These are phyloP conservation scores for Erythrobasidium hasegawianum DNA, from an alignment of 1,284 basidiomycete species.

Conservation along the genomic window DNA sequence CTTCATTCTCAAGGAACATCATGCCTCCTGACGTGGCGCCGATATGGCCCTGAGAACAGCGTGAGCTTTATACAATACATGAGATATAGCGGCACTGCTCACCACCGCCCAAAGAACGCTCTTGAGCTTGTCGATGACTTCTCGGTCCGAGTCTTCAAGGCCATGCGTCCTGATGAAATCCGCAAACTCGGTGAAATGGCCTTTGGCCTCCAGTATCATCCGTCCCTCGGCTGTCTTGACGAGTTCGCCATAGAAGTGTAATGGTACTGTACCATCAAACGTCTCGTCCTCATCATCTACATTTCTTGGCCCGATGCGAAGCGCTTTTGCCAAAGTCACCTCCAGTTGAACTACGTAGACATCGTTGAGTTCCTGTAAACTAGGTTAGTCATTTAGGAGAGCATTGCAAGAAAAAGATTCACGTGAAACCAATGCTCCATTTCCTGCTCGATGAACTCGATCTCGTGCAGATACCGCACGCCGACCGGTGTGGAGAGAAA, in stretches of 20 bases:
- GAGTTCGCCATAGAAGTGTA: slow-evolving; percentile 97
- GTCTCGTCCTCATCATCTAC: background rate
- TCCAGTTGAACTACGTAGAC: slow-evolving; percentile 84
- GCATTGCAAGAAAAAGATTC: slow-evolving; percentile 44
- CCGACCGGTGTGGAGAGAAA: slow-evolving; percentile 93
- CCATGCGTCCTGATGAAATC: slow-evolving; percentile 80
- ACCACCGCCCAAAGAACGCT: slow-evolving; percentile 96
- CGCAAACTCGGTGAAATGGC: slow-evolving; percentile 86
- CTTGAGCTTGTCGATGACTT: slow-evolving; percentile 82
- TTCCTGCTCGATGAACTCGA: slow-evolving; percentile 87
- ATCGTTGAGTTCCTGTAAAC: slow-evolving; percentile 70
- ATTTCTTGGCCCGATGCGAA: slow-evolving; percentile 54
- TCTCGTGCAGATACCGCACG: slow-evolving; percentile 83
- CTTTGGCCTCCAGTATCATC: slow-evolving; percentile 79
- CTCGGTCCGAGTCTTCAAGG: slow-evolving; percentile 73
- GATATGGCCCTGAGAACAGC: slow-evolving; percentile 73
- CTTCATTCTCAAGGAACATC: slow-evolving; percentile 91
- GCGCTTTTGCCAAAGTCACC: slow-evolving; percentile 72
- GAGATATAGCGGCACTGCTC: slow-evolving; percentile 48
- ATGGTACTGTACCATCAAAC: slow-evolving; percentile 84
- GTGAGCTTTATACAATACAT: background rate
- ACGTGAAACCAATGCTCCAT: slow-evolving; percentile 95
- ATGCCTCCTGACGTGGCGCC: slow-evolving; percentile 84
- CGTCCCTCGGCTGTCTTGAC: slow-evolving; percentile 93
- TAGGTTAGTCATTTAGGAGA: background rate